phyloP scores from a whole-genome alignment of 2,329 filamentous ascomycete genomes.

The Talaromyces piceae region DNA sequence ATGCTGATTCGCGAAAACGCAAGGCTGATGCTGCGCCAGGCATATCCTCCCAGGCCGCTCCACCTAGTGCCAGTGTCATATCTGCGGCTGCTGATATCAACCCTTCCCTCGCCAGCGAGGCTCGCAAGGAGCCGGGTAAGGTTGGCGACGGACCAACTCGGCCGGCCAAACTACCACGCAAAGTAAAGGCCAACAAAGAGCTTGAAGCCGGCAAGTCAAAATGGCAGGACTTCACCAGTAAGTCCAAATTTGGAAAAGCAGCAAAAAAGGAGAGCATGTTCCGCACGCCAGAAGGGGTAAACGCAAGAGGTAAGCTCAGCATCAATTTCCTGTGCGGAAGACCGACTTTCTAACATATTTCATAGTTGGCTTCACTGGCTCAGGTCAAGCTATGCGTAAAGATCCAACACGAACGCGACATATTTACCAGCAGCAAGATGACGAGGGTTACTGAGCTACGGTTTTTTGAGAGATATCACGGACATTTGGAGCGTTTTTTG shows the following conservation, averaged over 20 bases:
- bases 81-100: constrained; percentile 62
- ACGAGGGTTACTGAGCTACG: constrained; percentile 46
- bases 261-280: constrained; percentile 95
- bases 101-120: constrained; percentile 56
- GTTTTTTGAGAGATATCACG: neutral
- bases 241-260: constrained; percentile 59
- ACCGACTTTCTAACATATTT: neutral
- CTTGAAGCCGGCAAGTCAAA: constrained; percentile 85
- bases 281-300: constrained; percentile 76
- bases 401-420: constrained; percentile 75
- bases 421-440: constrained; percentile 71
- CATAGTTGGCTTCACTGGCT: constrained; percentile 89
- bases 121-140: constrained; percentile 57
- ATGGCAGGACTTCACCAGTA: constrained; percentile 88
- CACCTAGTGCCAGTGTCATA: constrained; percentile 48
- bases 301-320: constrained; percentile 64
- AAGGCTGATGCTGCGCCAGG: constrained; percentile 73
- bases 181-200: constrained; percentile 83
- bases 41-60: constrained; percentile 37
- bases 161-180: constrained; percentile 62
- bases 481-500: neutral
- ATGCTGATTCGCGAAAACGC: constrained; percentile 61
- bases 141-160: constrained; percentile 51
- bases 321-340: constrained; percentile 1
- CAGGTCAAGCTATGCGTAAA: constrained; percentile 92